These are phyloP conservation scores for Acanthamoeba triangularis DNA, from an alignment of 208 protist genomes.

Conservation along the genomic window DNA sequence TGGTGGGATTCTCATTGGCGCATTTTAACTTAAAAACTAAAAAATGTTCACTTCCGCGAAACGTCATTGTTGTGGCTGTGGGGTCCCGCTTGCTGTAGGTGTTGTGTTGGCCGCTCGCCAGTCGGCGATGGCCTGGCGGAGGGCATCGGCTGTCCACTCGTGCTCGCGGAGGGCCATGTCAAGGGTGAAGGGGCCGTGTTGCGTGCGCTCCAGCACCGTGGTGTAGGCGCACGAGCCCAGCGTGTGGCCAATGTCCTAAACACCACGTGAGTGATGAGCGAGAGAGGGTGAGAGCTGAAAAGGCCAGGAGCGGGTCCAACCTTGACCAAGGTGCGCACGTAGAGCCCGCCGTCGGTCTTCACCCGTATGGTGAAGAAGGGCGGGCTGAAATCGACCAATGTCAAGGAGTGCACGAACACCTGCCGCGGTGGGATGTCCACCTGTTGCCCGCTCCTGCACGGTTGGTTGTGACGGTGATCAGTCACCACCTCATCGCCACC, in stretches of 20 bases:
- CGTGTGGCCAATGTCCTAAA: background rate
- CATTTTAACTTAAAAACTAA: too few relatives aligned
- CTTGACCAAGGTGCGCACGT: background rate
- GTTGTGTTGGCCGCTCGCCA: background rate
- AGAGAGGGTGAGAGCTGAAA: background rate
- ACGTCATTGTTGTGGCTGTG: too few relatives aligned
- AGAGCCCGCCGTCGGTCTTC: background rate
- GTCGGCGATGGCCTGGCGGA: background rate
- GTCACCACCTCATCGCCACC: background rate
- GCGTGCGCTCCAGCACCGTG: background rate
- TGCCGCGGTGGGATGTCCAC: background rate
- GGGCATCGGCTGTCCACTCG: background rate
- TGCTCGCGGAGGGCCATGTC: conserved; percentile 28
- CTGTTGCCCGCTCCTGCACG: background rate
- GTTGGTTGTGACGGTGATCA: background rate
- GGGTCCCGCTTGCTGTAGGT: too few relatives aligned
- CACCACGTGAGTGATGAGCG: background rate
- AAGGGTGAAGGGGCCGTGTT: background rate
- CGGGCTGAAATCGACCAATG: background rate
- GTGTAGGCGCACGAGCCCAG: conserved; percentile 2
- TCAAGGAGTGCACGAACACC: background rate
- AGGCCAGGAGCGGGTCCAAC: background rate
- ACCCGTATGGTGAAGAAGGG: conserved; percentile 8
- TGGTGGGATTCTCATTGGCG: too few relatives aligned
- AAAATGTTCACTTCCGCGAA: too few relatives aligned